Evolutionary conservation across 2,329 filamentous ascomycete species (phyloP).

Genomic region (Blumeria graminis): DNA sequence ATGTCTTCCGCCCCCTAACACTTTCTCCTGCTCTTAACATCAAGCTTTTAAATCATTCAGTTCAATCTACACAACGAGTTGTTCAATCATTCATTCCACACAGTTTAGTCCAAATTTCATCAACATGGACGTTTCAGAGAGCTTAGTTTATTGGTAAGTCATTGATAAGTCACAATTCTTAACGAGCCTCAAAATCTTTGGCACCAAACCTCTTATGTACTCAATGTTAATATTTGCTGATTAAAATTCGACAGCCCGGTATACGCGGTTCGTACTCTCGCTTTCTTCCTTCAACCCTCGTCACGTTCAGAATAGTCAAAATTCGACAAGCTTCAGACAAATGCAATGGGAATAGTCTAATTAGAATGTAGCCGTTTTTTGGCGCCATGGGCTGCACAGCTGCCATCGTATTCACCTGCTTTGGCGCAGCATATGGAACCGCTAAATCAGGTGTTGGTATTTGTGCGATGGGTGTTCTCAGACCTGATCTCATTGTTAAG

Average conservation of each 20-base stretch:
- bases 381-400: conserved; percentile 91
- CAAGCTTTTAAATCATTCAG: no score
- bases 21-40: no score
- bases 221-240: no score
- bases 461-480: conserved; percentile 89
- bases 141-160: conserved; percentile 37
- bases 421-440: conserved; percentile 93
- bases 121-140: conserved; percentile 48
- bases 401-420: conserved; percentile 89
- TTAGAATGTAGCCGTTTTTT: conserved; percentile 49
- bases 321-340: not conserved
- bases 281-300: not conserved
- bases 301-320: no score
- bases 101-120: conserved; percentile 12
- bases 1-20: no score
- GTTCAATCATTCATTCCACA: not conserved
- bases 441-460: conserved; percentile 99
- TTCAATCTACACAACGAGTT: not conserved
- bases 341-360: conserved; percentile 9
- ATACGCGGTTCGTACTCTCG: conserved; percentile 83
- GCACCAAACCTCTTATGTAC: no score
- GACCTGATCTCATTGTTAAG: conserved; percentile 97
- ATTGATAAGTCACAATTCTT: conserved; percentile 11
- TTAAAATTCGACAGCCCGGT: conserved; percentile 43
- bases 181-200: no score